Conservation (phyloP, 2,329 filamentous ascomycete genomes). For the Annulohypoxylon truncatum region DNA sequence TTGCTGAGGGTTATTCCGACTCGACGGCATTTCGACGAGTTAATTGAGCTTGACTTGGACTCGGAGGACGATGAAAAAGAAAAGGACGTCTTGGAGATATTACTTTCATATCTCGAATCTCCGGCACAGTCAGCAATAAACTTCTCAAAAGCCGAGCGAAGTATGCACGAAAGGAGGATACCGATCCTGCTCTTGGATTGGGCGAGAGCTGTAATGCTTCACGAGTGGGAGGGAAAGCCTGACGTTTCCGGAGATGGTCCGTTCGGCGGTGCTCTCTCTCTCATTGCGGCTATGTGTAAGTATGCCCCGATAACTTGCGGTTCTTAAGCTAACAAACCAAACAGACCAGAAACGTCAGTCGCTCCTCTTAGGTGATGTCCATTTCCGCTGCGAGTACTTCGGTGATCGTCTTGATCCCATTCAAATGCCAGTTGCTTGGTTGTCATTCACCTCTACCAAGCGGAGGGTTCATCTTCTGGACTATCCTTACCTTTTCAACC, state of each 20-base stretch:
- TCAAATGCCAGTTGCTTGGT: slow-evolving; percentile 79
- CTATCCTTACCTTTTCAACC: slow-evolving; percentile 82
- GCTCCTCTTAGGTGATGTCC: slow-evolving; percentile 72
- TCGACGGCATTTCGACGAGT: slow-evolving; percentile 62
- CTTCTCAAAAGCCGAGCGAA: slow-evolving; percentile 63
- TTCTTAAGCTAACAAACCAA: slow-evolving; percentile 35
- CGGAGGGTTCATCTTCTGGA: slow-evolving; percentile 80
- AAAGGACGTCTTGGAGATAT: slow-evolving; percentile 59
- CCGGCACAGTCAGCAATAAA: slow-evolving; percentile 59
- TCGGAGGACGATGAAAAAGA: slow-evolving; percentile 49
- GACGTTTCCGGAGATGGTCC: slow-evolving; percentile 76
- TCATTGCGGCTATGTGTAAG: slow-evolving; percentile 79
- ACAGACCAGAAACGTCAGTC: slow-evolving; percentile 71
- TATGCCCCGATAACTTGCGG: slow-evolving; percentile 33
- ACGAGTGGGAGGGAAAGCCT: slow-evolving; percentile 82
- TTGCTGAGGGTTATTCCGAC: slow-evolving; percentile 68
- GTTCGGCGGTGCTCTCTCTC: slow-evolving; percentile 80
- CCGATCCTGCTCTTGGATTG: slow-evolving; percentile 74
- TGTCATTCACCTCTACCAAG: slow-evolving; percentile 69
- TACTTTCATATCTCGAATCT: slow-evolving; percentile 66
- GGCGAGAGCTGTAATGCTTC: slow-evolving; percentile 78
- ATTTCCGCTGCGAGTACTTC: slow-evolving; percentile 81
- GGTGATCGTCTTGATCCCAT: slow-evolving; percentile 80
- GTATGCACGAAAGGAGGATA: slow-evolving; percentile 66
- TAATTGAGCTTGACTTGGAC: slow-evolving; percentile 54